phyloP scores from a whole-genome alignment of 305 asterid species.

The Rubia balearica region DNA sequence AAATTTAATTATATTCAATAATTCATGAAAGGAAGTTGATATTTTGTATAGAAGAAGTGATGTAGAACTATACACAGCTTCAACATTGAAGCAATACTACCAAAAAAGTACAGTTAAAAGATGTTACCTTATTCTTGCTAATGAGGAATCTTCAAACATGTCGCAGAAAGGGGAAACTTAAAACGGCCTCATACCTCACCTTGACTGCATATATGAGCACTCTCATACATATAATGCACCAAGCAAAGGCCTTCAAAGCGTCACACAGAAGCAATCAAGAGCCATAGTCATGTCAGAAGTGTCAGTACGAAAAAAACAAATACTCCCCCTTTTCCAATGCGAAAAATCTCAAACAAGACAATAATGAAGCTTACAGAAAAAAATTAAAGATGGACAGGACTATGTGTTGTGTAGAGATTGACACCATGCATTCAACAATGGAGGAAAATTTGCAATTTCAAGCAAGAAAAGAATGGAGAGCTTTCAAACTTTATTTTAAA shows the following conservation, averaged over 20 bases:
- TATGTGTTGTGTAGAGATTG: not conserved
- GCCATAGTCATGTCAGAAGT: not conserved
- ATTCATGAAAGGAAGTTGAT: not conserved
- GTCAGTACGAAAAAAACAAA: not conserved
- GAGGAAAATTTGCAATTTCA: not conserved
- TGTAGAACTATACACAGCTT: not conserved
- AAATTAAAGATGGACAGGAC: not conserved
- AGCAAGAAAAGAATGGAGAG: not conserved
- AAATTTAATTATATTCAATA: not conserved
- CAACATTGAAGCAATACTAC: not conserved
- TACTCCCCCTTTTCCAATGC: not conserved
- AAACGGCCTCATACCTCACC: constrained; percentile 6
- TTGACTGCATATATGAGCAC: not conserved
- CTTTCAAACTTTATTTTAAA: not conserved
- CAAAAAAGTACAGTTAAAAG: not conserved
- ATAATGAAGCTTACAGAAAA: not conserved
- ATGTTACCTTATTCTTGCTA: not conserved
- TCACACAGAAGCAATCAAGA: not conserved
- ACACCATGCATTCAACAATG: not conserved
- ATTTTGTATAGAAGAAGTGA: not conserved
- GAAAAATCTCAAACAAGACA: not conserved
- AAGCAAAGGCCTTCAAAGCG: not conserved
- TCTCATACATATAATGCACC: not conserved
- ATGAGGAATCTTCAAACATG: not conserved
- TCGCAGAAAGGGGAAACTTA: not conserved